Conservation (phyloP, 2,329 filamentous ascomycete species). For the Cercospora zeae-maydis region DNA sequence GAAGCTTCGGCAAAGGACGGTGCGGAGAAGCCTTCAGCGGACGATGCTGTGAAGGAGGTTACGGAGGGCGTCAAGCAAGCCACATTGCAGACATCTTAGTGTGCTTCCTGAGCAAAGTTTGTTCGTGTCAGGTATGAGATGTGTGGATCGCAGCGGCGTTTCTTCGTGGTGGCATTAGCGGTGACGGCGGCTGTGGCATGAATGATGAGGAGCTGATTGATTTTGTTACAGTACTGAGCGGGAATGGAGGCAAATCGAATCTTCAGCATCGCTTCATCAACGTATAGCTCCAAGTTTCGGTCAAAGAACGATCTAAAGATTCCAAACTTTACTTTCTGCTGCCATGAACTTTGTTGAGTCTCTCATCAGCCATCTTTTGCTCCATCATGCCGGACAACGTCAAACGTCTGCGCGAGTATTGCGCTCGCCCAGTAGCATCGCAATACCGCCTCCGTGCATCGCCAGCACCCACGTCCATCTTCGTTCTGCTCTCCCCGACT, state of each 20-base stretch:
- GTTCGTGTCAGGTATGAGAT: background rate
- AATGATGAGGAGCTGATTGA: background rate
- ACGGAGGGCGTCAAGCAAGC: constrained; percentile 46
- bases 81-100: constrained; percentile 41
- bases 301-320: too few relatives aligned
- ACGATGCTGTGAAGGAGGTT: constrained; percentile 45
- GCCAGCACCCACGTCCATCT: too few relatives aligned
- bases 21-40: constrained; percentile 37
- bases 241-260: background rate
- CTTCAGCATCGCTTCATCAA: background rate
- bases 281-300: too few relatives aligned
- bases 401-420: too few relatives aligned
- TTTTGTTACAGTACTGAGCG: background rate
- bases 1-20: constrained; percentile 74
- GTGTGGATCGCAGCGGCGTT: background rate
- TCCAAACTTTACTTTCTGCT: too few relatives aligned
- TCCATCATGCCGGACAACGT: too few relatives aligned
- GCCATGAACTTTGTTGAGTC: too few relatives aligned
- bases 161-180: background rate
- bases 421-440: too few relatives aligned
- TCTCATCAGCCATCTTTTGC: too few relatives aligned
- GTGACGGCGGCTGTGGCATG: background rate
- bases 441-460: too few relatives aligned
- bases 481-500: too few relatives aligned
- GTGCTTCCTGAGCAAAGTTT: background rate